A percentile compares a stretch with the other conserved stretches of the same genome.
Evolutionary conservation across 139 green algal genomes (phyloP).

Genomic region (Ettlia oleoabundans): DNA sequence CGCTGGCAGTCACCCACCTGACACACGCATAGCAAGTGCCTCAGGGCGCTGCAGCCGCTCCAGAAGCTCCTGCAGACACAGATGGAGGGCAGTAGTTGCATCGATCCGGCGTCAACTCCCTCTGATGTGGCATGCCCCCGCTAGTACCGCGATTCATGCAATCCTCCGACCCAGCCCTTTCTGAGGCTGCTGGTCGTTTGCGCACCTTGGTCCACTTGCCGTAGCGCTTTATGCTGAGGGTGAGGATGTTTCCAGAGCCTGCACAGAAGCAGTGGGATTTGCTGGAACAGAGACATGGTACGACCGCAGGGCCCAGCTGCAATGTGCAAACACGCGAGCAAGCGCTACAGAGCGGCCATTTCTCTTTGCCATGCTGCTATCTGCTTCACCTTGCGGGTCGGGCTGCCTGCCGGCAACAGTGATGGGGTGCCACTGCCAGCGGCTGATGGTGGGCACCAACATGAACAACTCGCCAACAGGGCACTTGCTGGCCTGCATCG

Average conservation of each 20-base stretch:
- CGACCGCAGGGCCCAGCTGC: background rate
- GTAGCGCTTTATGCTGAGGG: conserved; percentile 48
- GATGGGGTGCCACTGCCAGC: conserved; percentile 58
- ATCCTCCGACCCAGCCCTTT: too few relatives aligned
- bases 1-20: too few relatives aligned
- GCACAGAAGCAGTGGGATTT: background rate
- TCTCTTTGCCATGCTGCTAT: background rate
- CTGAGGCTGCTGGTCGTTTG: background rate
- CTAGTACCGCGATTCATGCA: background rate
- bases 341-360: background rate
- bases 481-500: conserved; percentile 22
- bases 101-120: background rate
- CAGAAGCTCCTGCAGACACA: conserved; percentile 12
- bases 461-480: conserved; percentile 44
- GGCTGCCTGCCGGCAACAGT: conserved; percentile 26
- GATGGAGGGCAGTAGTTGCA: background rate
- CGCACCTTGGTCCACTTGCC: conserved; percentile 40
- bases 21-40: conserved; percentile 11
- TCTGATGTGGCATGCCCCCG: too few relatives aligned
- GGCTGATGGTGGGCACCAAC: conserved; percentile 36
- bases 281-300: background rate
- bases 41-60: background rate
- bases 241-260: background rate
- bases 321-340: background rate
- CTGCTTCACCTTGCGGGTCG: background rate